Evolutionary conservation across 805 yeast species (phyloP).

Genomic region (Kuraishia ogatae): DNA sequence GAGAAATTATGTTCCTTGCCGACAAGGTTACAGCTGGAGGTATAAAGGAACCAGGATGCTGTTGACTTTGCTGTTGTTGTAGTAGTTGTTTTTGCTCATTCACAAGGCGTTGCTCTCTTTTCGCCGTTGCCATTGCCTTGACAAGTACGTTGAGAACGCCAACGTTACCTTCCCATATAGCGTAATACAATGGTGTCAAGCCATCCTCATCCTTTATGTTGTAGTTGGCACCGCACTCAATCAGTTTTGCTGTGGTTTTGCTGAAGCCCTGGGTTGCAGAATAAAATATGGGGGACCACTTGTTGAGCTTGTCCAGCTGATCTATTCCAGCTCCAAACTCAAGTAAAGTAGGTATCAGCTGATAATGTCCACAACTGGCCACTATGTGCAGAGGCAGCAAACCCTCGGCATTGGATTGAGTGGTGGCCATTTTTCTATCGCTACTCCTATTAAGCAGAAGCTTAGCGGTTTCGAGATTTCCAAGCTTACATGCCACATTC

Average conservation of each 20-base stretch:
- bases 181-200: constrained; percentile 73
- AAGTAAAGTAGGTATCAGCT: constrained; percentile 59
- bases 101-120: not conserved
- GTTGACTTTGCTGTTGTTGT: not conserved
- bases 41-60: not conserved
- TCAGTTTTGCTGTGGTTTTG: constrained; percentile 58
- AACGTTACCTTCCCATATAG: constrained; percentile 91
- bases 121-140: constrained; percentile 1
- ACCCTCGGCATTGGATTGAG: constrained; percentile 79
- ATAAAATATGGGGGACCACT: constrained; percentile 92
- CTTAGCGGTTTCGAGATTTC: constrained; percentile 63
- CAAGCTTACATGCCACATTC: constrained; percentile 82
- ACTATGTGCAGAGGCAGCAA: constrained; percentile 81
- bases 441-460: constrained; percentile 38
- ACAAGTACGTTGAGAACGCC: constrained; percentile 66
- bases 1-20: not conserved
- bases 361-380: constrained; percentile 72
- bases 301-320: constrained; percentile 73
- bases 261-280: constrained; percentile 82
- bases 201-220: constrained; percentile 70
- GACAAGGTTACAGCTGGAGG: not conserved
- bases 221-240: constrained; percentile 66
- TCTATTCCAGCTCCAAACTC: constrained; percentile 72
- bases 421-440: constrained; percentile 24
- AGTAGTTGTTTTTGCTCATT: not conserved